Evolutionary conservation across 768 basidiomycete genomes (phyloP), one percentile per base, ranked within the genome.

Genomic region (Leccinum aurantiacum): DNA sequence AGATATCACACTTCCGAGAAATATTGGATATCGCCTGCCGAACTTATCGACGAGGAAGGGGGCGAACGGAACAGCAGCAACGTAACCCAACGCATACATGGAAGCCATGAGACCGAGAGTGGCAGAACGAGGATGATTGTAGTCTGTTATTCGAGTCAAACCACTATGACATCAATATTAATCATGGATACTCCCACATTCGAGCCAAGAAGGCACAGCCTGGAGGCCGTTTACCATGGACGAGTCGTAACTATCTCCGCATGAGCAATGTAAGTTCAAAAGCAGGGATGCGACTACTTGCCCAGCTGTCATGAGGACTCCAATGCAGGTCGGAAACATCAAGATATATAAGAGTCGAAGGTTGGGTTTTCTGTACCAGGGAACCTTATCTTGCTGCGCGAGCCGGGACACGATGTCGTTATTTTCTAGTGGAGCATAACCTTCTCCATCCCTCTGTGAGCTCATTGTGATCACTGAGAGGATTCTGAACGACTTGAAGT

Each of bases 341-440:
- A 86, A 52, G 25, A 87, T 58, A 69, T 87, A 87, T 51, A 87
- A 64, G 22, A 76, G 38, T 24, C 85, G 74, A 60, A 88, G 72
- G 61, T 87, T 87, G 3, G 76, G 84, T 63, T 87, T 88, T 62
- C 66, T 69, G 69, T 86, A 86, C 86, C 87, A 88, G 48, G 84
- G 83, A 6, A 76, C 77, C 41, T 73, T 75, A 67, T 88, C 86
- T 56, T 79, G 75, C 15, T 62, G 19, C 14, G 54, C 64, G 17
- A 69, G 67, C 15, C 29, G 59, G 38, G 67, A 68, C 47, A 71
- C 66, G 41, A 54, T 35, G 14, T 50, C 53, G 17, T 53, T 48
- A 6, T 7, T 59, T 24, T 57, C 57, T 17, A 41, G 37, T 10
- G 2, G 44, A 22, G 11, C 44, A 27, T 15, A 38, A 3, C 7